Conservation (phyloP, 2,329 filamentous ascomycete genomes). For the Venturia asperata region DNA sequence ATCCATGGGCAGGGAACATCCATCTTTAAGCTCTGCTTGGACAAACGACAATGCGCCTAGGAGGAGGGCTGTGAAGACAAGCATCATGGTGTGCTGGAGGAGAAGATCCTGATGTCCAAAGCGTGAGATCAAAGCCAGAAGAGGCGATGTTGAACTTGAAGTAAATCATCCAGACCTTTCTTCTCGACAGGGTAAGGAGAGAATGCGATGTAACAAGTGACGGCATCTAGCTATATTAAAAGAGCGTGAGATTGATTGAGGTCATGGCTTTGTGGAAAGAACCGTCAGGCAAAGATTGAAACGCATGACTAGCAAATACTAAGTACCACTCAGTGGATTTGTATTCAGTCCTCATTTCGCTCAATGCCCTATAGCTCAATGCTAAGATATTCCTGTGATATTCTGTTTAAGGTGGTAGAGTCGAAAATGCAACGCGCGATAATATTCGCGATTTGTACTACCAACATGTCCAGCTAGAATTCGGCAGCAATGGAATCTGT, state of each 20-base stretch:
- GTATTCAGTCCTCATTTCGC: not conserved
- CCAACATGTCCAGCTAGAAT: not conserved
- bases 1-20: not conserved
- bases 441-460: not conserved
- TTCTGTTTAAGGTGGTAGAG: not conserved
- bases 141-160: not conserved
- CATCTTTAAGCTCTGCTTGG: conserved; percentile 3
- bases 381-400: not conserved
- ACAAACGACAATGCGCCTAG: not conserved
- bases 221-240: conserved; percentile 1
- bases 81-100: not conserved
- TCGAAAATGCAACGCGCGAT: too few relatives aligned
- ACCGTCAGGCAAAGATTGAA: not conserved
- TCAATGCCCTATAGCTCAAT: conserved; percentile 1
- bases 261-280: not conserved
- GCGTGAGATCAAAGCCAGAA: not conserved
- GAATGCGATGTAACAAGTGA: not conserved
- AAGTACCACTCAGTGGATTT: not conserved
- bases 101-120: not conserved
- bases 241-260: conserved; percentile 12
- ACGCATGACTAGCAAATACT: conserved; percentile 1
- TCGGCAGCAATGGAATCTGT: too few relatives aligned
- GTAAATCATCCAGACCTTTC: not conserved
- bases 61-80: not conserved
- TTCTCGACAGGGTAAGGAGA: not conserved